Conservation (phyloP, 805 yeast species). For the Nakazawaea laoshanensis region DNA sequence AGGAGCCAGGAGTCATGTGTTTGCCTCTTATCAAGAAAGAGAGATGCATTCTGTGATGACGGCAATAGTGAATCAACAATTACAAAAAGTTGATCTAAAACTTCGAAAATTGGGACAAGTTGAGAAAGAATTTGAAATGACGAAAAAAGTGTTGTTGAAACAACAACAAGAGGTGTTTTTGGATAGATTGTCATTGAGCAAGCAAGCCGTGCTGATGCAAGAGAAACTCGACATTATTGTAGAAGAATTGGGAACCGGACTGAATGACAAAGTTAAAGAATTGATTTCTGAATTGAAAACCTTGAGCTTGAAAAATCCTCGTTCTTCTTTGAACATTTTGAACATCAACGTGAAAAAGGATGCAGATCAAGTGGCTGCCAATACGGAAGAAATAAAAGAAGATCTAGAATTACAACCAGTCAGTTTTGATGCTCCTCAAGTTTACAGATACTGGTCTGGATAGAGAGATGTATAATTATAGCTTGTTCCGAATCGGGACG, state of each 20-base stretch:
- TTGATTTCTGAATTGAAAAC: slow-evolving; percentile 21
- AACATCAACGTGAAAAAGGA: slow-evolving; percentile 15
- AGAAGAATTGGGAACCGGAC: slow-evolving; percentile 12
- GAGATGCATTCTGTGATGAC: slow-evolving; percentile 56
- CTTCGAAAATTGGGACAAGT: slow-evolving; percentile 47
- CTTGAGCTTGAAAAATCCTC: slow-evolving; percentile 21
- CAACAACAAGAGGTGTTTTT: slow-evolving; percentile 61
- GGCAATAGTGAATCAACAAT: slow-evolving; percentile 51
- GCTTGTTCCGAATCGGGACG: no score
- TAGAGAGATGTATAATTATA: no score
- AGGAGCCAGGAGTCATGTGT: slow-evolving; percentile 73
- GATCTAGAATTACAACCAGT: slow-evolving; percentile 41
- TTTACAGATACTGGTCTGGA: slow-evolving; percentile 62
- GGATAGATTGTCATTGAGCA: slow-evolving; percentile 59
- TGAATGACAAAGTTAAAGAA: slow-evolving; percentile 15
- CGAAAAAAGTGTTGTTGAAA: slow-evolving; percentile 47
- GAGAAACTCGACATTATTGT: slow-evolving; percentile 34
- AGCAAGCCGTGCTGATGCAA: slow-evolving; percentile 43
- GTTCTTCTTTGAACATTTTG: slow-evolving; percentile 21
- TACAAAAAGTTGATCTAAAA: slow-evolving; percentile 59
- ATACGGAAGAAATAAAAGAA: slow-evolving; percentile 17
- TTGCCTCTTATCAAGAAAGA: slow-evolving; percentile 74
- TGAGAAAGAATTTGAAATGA: slow-evolving; percentile 59
- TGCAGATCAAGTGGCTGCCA: slow-evolving; percentile 7
- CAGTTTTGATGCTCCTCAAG: slow-evolving; percentile 52